These are phyloP conservation scores for Rosellinia necatrix DNA, from an alignment of 2,329 filamentous ascomycete species.

Conservation along the genomic window DNA sequence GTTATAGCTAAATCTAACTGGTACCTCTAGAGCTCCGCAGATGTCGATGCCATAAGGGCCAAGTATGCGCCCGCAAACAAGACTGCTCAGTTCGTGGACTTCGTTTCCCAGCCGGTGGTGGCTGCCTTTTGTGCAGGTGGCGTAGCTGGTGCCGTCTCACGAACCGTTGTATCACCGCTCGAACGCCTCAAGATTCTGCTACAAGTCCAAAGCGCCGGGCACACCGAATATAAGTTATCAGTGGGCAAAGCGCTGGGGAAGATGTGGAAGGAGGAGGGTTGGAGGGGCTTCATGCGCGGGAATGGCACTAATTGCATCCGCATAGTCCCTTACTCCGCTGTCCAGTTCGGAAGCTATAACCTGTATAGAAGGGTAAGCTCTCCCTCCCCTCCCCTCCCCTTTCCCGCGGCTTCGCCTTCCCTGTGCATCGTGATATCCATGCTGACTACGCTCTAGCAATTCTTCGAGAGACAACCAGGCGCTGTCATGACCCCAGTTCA, in stretches of 20 bases:
- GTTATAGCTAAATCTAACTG: conserved; percentile 22
- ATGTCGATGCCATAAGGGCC: conserved; percentile 37
- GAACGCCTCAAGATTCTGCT: conserved; percentile 98
- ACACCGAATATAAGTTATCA: conserved; percentile 91
- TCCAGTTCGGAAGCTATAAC: conserved; percentile 98
- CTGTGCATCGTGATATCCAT: background rate
- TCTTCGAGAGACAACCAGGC: conserved; percentile 78
- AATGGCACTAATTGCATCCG: conserved; percentile 98
- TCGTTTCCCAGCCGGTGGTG: conserved; percentile 79
- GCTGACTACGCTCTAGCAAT: conserved; percentile 51
- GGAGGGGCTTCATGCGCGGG: conserved; percentile 95
- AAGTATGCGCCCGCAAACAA: conserved; percentile 37
- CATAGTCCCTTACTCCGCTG: conserved; percentile 96
- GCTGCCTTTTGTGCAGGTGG: conserved; percentile 95
- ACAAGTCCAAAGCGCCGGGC: conserved; percentile 88
- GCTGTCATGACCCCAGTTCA: conserved; percentile 73
- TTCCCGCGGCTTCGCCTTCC: background rate
- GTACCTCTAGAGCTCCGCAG: conserved; percentile 32
- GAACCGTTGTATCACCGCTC: conserved; percentile 94
- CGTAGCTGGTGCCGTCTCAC: conserved; percentile 92
- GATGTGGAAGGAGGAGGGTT: conserved; percentile 97
- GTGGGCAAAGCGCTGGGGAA: conserved; percentile 87
- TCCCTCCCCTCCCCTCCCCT: background rate
- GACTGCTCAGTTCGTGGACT: conserved; percentile 48
- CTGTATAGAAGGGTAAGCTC: conserved; percentile 85